phyloP scores from a whole-genome alignment of 169 alveolate genomes.

The Cystoisospora suis region DNA sequence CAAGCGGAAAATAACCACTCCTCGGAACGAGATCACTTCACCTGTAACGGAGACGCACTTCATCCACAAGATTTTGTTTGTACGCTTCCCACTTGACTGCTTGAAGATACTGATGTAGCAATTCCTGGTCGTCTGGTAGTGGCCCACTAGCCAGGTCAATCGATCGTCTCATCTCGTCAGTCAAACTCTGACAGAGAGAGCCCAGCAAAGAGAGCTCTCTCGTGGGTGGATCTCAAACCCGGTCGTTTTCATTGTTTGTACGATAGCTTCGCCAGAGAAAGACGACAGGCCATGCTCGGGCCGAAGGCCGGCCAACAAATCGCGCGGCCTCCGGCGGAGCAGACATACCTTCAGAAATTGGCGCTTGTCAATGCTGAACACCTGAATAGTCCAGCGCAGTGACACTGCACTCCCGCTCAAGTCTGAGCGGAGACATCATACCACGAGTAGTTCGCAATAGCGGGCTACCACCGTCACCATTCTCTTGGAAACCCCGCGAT shows the following conservation, averaged over 20 bases:
- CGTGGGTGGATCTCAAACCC: background rate
- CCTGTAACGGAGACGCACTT: conserved; percentile 14
- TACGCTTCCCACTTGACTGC: conserved; percentile 36
- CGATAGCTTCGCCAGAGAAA: background rate
- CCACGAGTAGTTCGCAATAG: too few species aligned
- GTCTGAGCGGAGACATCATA: too few species aligned
- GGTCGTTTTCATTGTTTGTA: too few species aligned
- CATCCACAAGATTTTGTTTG: conserved; percentile 14
- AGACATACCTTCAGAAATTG: conserved; percentile 12
- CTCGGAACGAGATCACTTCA: too few species aligned
- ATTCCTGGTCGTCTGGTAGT: background rate
- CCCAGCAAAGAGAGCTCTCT: background rate
- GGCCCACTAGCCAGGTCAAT: conserved; percentile 39
- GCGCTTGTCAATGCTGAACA: conserved; percentile 36
- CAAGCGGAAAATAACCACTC: too few species aligned
- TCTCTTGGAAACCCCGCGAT: too few species aligned
- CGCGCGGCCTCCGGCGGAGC: background rate
- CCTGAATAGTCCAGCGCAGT: too few species aligned
- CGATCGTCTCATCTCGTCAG: conserved; percentile 17
- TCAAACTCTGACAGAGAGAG: conserved; percentile 1
- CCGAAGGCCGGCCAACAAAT: background rate
- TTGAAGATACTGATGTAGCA: conserved; percentile 20
- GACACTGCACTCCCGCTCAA: too few species aligned
- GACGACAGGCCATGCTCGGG: background rate
- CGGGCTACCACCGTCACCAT: too few species aligned